Evolutionary conservation across 192 early-diverging fungal species (phyloP).

Genomic region (Geosiphon pyriformis): DNA sequence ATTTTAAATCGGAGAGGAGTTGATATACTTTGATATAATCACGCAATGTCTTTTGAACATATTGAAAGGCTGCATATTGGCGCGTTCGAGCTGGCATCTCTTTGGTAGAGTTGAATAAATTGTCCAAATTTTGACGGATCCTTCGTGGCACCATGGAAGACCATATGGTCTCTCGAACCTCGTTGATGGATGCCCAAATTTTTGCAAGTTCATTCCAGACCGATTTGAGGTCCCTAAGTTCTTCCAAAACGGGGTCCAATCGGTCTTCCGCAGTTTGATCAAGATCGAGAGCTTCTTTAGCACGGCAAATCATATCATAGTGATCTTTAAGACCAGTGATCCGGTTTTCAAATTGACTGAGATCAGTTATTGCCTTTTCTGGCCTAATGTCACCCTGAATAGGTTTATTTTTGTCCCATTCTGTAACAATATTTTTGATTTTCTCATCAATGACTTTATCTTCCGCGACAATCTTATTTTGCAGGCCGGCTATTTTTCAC

Average conservation of each 20-base stretch:
- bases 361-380: constrained; percentile 72
- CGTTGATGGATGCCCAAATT: constrained; percentile 79
- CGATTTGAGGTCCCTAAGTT: constrained; percentile 82
- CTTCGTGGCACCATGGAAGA: constrained; percentile 82
- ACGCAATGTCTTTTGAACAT: constrained; percentile 81
- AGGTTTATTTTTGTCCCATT: constrained; percentile 96
- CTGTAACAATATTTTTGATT: constrained; percentile 71
- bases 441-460: constrained; percentile 83
- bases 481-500: constrained; percentile 63
- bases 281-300: constrained; percentile 92
- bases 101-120: constrained; percentile 73
- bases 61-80: constrained; percentile 95
- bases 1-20: constrained; percentile 84
- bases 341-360: constrained; percentile 81
- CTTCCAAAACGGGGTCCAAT: constrained; percentile 83
- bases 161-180: constrained; percentile 88
- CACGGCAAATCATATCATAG: constrained; percentile 79
- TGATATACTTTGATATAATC: constrained; percentile 75
- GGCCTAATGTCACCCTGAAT: constrained; percentile 90
- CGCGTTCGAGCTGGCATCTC: constrained; percentile 96
- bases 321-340: constrained; percentile 78
- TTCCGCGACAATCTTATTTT: constrained; percentile 92
- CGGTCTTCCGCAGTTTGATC: constrained; percentile 64
- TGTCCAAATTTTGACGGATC: constrained; percentile 81
- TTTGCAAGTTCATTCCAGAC: constrained; percentile 84